These are phyloP conservation scores for Aphanomyces cochlioides DNA, from an alignment of 352 stramenopile species.

Conservation along the genomic window DNA sequence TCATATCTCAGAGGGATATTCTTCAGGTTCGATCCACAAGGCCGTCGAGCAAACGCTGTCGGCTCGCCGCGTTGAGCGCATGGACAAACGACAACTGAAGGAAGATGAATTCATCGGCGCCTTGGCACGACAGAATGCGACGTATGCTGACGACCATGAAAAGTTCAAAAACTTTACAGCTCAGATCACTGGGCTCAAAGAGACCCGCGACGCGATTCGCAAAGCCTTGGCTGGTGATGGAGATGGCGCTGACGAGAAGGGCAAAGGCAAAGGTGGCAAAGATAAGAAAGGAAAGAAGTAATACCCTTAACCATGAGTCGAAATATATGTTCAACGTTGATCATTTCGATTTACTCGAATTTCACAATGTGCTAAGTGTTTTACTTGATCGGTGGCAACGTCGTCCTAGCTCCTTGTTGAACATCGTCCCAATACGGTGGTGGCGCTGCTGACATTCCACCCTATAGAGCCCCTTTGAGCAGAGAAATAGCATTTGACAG, in stretches of 20 bases:
- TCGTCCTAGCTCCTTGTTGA: slow-evolving; percentile 24
- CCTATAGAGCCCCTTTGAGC: slow-evolving; percentile 8
- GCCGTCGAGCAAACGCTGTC: slow-evolving; percentile 80
- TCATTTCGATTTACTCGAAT: not conserved
- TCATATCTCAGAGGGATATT: slow-evolving; percentile 90
- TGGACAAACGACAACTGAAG: slow-evolving; percentile 72
- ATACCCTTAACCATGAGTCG: not conserved
- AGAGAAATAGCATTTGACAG: no score
- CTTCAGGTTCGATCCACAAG: slow-evolving; percentile 73
- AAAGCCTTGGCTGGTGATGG: slow-evolving; percentile 55
- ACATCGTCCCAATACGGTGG: slow-evolving; percentile 55
- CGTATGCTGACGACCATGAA: slow-evolving; percentile 64
- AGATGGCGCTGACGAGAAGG: slow-evolving; percentile 62
- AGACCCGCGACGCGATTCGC: slow-evolving; percentile 60
- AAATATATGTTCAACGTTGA: not conserved
- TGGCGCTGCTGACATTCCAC: slow-evolving; percentile 49
- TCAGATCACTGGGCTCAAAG: slow-evolving; percentile 66
- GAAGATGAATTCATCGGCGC: slow-evolving; percentile 85
- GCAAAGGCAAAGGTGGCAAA: slow-evolving; percentile 37
- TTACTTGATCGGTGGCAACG: not conserved
- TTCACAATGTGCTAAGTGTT: not conserved
- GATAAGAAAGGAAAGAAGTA: slow-evolving; percentile 53
- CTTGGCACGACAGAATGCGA: slow-evolving; percentile 59
- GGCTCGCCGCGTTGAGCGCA: slow-evolving; percentile 59
- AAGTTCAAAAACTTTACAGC: slow-evolving; percentile 78